Evolutionary conservation across 495 filamentous ascomycete genomes (phyloP), one percentile per base, ranked within the genome.

Genomic region (Aspergillus wentii): DNA sequence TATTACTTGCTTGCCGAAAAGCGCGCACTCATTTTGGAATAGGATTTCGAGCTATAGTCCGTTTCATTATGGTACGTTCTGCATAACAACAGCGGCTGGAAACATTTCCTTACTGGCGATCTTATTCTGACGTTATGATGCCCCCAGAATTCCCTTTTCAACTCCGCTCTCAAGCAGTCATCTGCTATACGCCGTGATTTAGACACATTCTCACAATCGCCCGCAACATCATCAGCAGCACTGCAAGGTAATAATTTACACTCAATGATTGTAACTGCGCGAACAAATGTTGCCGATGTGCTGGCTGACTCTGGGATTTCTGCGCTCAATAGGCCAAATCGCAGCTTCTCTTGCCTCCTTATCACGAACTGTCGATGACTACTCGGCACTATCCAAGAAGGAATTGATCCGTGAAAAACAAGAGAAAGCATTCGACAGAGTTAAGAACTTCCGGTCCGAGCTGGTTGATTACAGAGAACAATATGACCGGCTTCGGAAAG

Each of bases 81-180:
- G 26, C 26, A 29, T 29, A n/a, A n/a, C 26, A 6, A 10, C 26
- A 29, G 26, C 11, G 26, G 4, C 26, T 6, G 5, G n/a, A n/a
- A n/a, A n/a, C n/a, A n/a, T n/a, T n/a, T n/a, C n/a, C n/a, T n/a
- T n/a, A n/a, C n/a, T n/a, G n/a, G n/a, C n/a, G n/a, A n/a, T n/a
- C n/a, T n/a, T n/a, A n/a, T n/a, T n/a, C 36, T 28, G 13, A 28
- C 9, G 25, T 4, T 28, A 28, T 28, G 2, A 28, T 4, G 4
- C 16, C 4, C 17, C 7, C 23, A 82, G 91, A 95, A 95, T 61
- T 86, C 87, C 11, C 77, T 91, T 44, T 96, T 95, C 77, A 96
- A 96, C 64, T 91, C 88, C 13, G 91, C 92, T 20, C 78, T 95
- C 19, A 94, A 94, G 66, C 91, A 96, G 69, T 86, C 83, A 30